phyloP scores from a whole-genome alignment of 768 basidiomycete species.

The Termitomyces sp. region DNA sequence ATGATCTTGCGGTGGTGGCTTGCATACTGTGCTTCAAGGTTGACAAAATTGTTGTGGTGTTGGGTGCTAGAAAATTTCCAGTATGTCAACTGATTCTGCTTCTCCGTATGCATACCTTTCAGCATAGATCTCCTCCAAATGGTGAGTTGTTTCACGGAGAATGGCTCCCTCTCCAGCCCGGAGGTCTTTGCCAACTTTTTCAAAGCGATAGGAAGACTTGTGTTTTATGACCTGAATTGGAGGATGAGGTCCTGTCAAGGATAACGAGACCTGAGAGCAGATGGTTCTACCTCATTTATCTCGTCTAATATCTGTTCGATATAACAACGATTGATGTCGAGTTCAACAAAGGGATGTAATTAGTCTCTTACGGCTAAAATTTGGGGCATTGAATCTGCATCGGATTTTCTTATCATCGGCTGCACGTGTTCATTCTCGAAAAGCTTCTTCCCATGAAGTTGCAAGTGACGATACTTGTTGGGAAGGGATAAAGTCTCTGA shows the following conservation, averaged over 20 bases:
- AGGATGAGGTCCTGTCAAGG: background rate
- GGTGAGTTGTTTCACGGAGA: conserved; percentile 36
- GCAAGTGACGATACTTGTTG: background rate
- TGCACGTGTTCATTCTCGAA: background rate
- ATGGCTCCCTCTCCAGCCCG: conserved; percentile 39
- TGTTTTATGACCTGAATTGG: conserved; percentile 37
- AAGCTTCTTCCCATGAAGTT: background rate
- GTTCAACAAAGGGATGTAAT: background rate
- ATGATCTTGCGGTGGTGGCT: conserved; percentile 33
- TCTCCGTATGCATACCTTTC: conserved; percentile 30
- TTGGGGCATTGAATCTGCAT: conserved; percentile 5
- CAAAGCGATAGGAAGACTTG: conserved; percentile 42
- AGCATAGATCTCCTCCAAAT: conserved; percentile 36
- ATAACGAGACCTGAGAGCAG: background rate
- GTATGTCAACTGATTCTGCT: background rate
- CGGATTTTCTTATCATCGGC: background rate
- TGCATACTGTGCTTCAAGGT: conserved; percentile 50
- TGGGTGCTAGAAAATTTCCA: conserved; percentile 27
- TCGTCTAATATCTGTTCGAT: conserved; percentile 38
- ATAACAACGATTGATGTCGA: background rate
- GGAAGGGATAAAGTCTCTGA: background rate
- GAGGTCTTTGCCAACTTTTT: conserved; percentile 39
- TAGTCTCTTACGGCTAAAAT: conserved; percentile 37
- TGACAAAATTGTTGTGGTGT: conserved; percentile 49
- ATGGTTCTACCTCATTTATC: conserved; percentile 36